These are phyloP conservation scores for Nothophoma quercina DNA, from an alignment of 2,329 filamentous ascomycete genomes.

Conservation along the genomic window DNA sequence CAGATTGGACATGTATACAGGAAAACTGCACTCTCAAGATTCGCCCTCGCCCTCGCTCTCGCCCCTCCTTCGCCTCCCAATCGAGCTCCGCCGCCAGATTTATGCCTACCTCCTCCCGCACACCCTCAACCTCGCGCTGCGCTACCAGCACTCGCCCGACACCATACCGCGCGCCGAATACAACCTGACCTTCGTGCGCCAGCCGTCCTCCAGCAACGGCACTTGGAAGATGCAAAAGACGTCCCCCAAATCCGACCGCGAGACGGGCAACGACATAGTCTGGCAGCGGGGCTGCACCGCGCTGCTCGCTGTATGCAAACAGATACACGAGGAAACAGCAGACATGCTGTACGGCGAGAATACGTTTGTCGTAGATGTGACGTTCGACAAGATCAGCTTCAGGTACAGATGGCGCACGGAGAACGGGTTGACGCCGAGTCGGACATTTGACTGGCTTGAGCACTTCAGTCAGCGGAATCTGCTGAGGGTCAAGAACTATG, in stretches of 20 bases:
- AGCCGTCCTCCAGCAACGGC: conserved; percentile 26
- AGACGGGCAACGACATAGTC: conserved; percentile 46
- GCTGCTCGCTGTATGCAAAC: conserved; percentile 50
- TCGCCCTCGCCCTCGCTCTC: conserved; percentile 24
- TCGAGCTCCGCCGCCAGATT: conserved; percentile 55
- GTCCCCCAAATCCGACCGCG: conserved; percentile 30
- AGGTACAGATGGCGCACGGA: conserved; percentile 54
- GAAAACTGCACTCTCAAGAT: conserved; percentile 16
- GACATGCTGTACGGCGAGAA: conserved; percentile 57
- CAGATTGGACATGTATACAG: neutral
- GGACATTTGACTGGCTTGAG: conserved; percentile 52
- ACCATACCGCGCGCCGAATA: conserved; percentile 33
- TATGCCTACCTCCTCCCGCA: conserved; percentile 53
- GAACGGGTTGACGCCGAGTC: conserved; percentile 52
- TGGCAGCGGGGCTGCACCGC: conserved; percentile 54
- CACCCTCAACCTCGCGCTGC: conserved; percentile 43
- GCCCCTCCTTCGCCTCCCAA: conserved; percentile 49
- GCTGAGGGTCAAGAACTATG: conserved; percentile 50
- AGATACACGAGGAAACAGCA: conserved; percentile 56
- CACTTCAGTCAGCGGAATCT: conserved; percentile 53
- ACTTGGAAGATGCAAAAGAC: conserved; percentile 42
- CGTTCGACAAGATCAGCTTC: conserved; percentile 54
- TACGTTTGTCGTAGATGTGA: conserved; percentile 56
- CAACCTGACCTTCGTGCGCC: conserved; percentile 43
- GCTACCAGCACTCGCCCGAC: conserved; percentile 24